Base-by-base conservation (phyloP, 2,329 filamentous ascomycete genomes). In the Colletotrichum camelliae region DNA sequence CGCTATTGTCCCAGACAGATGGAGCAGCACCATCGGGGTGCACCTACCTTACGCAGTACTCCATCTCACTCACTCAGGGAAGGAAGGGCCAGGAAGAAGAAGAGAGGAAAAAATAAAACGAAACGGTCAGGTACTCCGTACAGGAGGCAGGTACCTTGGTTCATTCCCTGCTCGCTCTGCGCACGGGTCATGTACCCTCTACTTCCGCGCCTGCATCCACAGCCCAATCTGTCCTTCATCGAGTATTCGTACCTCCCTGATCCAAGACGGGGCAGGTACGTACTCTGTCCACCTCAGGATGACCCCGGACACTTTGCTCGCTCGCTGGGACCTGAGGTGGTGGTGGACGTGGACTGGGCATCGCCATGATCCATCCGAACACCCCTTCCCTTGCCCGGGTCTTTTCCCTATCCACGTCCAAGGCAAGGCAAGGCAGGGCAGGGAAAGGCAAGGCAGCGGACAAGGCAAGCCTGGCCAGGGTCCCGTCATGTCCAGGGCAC, bases 351-450 rank as follows among this genome's bases (percentile, higher is more conserved):
- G 55, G 55, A 58, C 55, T 29, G 55, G 55, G 12, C 39, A 31
- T 60, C 68, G 61, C 43, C 43, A 52, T 70, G 72, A 67, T 72
- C 68, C 61, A 72, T 72, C 72, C 39, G 61, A 74, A 74, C 67
- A 55, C 60, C 48, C 68, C 39, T 75, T 62, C 68, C 68, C 55
- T 60, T 10, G n/a, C 58, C 15, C 29, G 55, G 27, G 55, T 31
- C 43, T 52, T 52, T 52, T 52, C 43, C 43, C 43, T 61, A 21
- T 27, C 62, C 62, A 48, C 35, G 62, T 48, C 16, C 33, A 62
- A 39, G 31, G 33, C 35, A 64, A 43, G 61, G 33, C 60, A 35
- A 37, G 60, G 61, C 39, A 67, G 5, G 61, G 33, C 37, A 52
- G 43, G 43, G 43, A 52, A 52, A 52, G 43, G n/a, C 43, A 52